Conservation (phyloP, 345 rosid genomes). For the Sonneratia alba region DNA sequence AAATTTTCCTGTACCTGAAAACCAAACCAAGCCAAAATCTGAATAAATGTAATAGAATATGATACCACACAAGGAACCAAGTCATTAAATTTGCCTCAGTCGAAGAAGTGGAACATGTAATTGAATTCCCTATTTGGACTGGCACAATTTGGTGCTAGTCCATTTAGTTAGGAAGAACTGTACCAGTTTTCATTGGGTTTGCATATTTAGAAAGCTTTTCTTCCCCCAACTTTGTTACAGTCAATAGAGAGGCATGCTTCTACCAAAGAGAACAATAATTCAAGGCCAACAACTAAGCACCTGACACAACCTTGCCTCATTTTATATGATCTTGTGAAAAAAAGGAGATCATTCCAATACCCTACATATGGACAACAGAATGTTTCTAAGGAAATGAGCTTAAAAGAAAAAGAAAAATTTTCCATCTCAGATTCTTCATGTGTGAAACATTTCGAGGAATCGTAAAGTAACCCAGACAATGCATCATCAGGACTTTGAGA, state of each 20-base stretch:
- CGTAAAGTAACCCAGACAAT: background rate
- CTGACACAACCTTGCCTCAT: background rate
- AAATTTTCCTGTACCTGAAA: constrained; percentile 82
- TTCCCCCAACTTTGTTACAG: no score
- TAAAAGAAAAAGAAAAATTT: no score
- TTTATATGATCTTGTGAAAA: background rate
- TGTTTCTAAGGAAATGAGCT: no score
- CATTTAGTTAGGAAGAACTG: background rate
- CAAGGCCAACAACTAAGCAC: no score
- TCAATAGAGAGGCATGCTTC: background rate
- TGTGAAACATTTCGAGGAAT: background rate
- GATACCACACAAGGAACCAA: background rate
- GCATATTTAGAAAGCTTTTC: no score
- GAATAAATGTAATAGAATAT: background rate
- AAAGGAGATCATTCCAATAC: background rate
- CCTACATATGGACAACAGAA: background rate
- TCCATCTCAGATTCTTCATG: background rate
- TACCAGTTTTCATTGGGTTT: background rate
- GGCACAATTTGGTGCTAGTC: background rate
- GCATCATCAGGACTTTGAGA: background rate
- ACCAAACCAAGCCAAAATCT: constrained; percentile 10
- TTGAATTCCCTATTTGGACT: background rate
- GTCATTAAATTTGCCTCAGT: background rate
- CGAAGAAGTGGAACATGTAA: background rate
- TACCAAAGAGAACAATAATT: no score